Evolutionary conservation across 78 protist genomes (phyloP).

Genomic region (Bigelowiella natans): DNA sequence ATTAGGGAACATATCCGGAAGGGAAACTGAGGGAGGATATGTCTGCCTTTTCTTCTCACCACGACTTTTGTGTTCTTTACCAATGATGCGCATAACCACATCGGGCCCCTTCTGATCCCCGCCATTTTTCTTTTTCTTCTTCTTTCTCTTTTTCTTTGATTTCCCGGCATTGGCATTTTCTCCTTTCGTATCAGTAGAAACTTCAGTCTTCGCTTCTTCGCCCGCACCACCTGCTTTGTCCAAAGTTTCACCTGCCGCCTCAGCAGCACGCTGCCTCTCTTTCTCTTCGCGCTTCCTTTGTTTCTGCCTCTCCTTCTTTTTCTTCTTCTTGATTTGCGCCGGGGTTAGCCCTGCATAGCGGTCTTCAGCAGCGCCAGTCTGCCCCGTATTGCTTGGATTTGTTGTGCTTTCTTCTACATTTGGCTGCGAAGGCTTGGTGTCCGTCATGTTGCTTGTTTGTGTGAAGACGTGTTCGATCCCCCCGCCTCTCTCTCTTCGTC

Average conservation of each 20-base stretch:
- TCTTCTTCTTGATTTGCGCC: background rate
- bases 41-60: constrained; percentile 7
- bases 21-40: background rate
- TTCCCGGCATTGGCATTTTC: background rate
- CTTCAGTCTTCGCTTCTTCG: background rate
- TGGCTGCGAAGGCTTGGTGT: too few species aligned
- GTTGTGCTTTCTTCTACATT: too few species aligned
- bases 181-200: background rate
- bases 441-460: too few species aligned
- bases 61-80: background rate
- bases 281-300: background rate
- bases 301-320: background rate
- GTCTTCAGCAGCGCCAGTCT: too few species aligned
- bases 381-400: too few species aligned
- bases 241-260: background rate
- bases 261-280: background rate
- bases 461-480: too few species aligned
- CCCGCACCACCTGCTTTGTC: background rate
- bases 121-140: background rate
- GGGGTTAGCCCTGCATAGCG: background rate
- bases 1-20: background rate
- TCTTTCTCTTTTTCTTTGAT: background rate
- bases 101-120: background rate
- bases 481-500: too few species aligned
- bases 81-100: background rate